Percentiles rank a stretch among this genome's conserved stretches.
Conservation (phyloP, 139 green algal species). For the Volvox africanus region DNA sequence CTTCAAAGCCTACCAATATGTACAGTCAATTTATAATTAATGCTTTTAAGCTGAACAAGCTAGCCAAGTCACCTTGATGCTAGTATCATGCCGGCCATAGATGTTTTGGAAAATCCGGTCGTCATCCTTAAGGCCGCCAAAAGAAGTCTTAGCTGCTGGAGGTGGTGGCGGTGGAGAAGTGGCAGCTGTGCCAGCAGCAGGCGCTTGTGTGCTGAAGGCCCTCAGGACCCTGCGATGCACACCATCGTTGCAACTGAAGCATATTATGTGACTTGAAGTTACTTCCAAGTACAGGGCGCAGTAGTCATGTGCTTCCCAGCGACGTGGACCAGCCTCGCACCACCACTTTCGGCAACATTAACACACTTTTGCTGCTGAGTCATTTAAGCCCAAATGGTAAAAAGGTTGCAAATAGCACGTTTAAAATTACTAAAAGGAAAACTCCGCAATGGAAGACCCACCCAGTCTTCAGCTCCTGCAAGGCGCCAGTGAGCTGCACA, state of each 20-base stretch:
- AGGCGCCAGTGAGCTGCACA: conserved; percentile 19
- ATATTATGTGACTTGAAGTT: background rate
- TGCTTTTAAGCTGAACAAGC: no score
- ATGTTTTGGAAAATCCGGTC: conserved; percentile 99
- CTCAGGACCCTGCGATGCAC: conserved; percentile 38
- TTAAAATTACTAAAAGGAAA: background rate
- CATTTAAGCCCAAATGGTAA: no score
- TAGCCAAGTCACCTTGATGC: conserved; percentile 80
- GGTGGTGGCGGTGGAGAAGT: conserved; percentile 38
- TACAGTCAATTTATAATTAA: no score
- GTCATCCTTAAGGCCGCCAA: conserved; percentile 90
- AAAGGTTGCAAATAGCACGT: no score
- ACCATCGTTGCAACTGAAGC: background rate
- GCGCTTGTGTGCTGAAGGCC: conserved; percentile 22
- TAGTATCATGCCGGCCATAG: conserved; percentile 92
- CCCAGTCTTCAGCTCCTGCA: conserved; percentile 42
- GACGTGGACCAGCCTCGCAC: conserved; percentile 15
- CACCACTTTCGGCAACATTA: background rate
- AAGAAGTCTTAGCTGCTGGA: conserved; percentile 64
- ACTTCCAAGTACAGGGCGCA: background rate
- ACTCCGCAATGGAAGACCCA: background rate
- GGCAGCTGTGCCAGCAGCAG: conserved; percentile 28
- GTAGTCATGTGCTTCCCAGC: no score
- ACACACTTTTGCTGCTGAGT: background rate
- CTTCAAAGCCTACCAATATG: no score